phyloP scores from a whole-genome alignment of 495 filamentous ascomycete genomes.

The Hypoxylon lenormandii region DNA sequence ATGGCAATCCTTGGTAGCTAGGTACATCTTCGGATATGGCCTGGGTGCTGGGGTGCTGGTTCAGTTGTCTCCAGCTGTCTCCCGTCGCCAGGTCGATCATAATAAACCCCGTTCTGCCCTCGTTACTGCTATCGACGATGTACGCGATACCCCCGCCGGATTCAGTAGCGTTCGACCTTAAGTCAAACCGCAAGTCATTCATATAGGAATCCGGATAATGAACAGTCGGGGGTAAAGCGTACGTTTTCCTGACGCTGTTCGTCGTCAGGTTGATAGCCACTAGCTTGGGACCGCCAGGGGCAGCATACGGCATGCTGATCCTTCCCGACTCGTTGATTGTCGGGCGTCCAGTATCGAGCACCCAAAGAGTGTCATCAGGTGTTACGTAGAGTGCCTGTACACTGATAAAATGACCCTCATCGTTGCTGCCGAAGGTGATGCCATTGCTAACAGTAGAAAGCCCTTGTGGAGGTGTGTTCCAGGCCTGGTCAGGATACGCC shows the following conservation, averaged over 20 bases:
- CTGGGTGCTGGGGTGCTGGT: conserved; percentile 53
- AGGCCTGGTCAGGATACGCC: conserved; percentile 51
- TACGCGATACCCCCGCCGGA: conserved; percentile 57
- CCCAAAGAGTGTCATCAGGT: conserved; percentile 57
- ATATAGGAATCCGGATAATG: conserved; percentile 57
- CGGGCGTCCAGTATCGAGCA: conserved; percentile 57
- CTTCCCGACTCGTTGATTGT: conserved; percentile 54
- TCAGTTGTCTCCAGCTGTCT: conserved; percentile 56
- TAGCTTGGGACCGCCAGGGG: conserved; percentile 57
- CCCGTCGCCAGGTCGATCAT: conserved; percentile 59
- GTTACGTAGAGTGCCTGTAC: conserved; percentile 59
- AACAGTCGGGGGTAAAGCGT: conserved; percentile 53
- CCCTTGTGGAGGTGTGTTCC: conserved; percentile 51
- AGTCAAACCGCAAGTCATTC: conserved; percentile 59
- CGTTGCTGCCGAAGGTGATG: conserved; percentile 53
- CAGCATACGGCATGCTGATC: conserved; percentile 55
- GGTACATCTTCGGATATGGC: conserved; percentile 50
- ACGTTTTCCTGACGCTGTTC: conserved; percentile 52
- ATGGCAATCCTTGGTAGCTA: conserved; percentile 33
- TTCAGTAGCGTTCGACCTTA: conserved; percentile 51
- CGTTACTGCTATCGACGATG: conserved; percentile 57
- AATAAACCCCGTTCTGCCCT: conserved; percentile 58
- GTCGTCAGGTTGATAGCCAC: conserved; percentile 55
- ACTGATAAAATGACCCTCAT: conserved; percentile 51
- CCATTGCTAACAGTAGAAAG: conserved; percentile 49